A percentile compares a stretch with the other conserved stretches of the same genome.
phyloP scores from a whole-genome alignment of 2,329 filamentous ascomycete genomes.

The Macrophomina pseudophaseolina region DNA sequence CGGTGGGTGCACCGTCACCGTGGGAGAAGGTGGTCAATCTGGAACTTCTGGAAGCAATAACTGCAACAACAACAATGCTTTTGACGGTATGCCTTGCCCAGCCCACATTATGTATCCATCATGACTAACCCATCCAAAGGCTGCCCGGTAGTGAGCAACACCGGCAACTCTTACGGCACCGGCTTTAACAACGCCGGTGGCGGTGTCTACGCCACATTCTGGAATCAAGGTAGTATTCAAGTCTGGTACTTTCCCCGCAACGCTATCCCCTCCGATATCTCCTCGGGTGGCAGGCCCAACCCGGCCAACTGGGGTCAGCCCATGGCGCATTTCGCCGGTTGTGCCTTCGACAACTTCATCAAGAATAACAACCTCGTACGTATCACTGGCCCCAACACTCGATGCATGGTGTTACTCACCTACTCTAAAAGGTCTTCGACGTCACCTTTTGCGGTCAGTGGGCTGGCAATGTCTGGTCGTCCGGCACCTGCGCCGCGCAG shows the following conservation, averaged over 20 bases:
- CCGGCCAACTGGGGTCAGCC: conserved; percentile 51
- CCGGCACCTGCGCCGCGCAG: conserved; percentile 36
- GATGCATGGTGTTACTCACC: background rate
- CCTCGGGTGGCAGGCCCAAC: conserved; percentile 43
- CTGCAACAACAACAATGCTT: conserved; percentile 44
- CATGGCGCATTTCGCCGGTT: conserved; percentile 44
- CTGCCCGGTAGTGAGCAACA: conserved; percentile 38
- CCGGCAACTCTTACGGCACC: conserved; percentile 42
- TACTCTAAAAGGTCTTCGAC: conserved; percentile 48
- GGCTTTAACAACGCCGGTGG: conserved; percentile 49
- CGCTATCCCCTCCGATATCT: conserved; percentile 50
- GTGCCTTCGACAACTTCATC: conserved; percentile 44
- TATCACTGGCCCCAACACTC: background rate
- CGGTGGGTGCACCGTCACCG: conserved; percentile 39
- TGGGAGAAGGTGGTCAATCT: conserved; percentile 40
- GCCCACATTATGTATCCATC: no score
- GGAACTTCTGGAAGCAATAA: conserved; percentile 39
- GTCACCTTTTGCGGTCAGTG: conserved; percentile 62
- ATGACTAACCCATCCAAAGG: conserved; percentile 28
- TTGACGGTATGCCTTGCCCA: conserved; percentile 24
- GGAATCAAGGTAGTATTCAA: conserved; percentile 49
- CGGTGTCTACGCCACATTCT: conserved; percentile 50
- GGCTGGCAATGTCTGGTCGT: conserved; percentile 55
- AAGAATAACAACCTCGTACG: conserved; percentile 44
- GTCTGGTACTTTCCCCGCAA: conserved; percentile 54